These are phyloP conservation scores for Fusarium sp. DNA, from an alignment of 2,329 filamentous ascomycete species.

Conservation along the genomic window DNA sequence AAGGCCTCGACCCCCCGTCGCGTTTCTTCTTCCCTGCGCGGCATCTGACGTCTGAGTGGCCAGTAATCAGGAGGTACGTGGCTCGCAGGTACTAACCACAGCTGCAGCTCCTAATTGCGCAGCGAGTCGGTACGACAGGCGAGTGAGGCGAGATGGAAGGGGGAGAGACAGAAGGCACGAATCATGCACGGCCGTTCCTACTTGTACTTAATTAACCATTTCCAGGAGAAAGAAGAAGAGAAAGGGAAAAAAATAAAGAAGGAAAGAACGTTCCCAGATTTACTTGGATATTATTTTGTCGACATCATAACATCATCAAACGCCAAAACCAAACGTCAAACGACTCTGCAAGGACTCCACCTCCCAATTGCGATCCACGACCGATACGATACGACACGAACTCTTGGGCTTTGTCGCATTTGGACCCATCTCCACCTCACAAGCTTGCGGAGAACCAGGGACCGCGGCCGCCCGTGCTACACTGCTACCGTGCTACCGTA, in stretches of 20 bases:
- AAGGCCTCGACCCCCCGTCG: constrained; percentile 23
- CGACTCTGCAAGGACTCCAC: constrained; percentile 34
- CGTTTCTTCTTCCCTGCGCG: constrained; percentile 22
- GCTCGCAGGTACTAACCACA: constrained; percentile 16
- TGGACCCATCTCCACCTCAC: constrained; percentile 33
- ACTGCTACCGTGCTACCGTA: constrained; percentile 17
- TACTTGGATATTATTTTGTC: constrained; percentile 10
- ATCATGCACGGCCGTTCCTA: constrained; percentile 20
- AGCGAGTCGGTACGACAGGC: constrained; percentile 21
- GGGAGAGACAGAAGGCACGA: constrained; percentile 17
- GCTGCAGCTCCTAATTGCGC: constrained; percentile 18
- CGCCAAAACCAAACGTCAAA: constrained; percentile 14
- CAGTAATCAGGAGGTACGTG: constrained; percentile 22
- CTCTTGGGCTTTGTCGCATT: constrained; percentile 28
- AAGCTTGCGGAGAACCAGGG: constrained; percentile 43
- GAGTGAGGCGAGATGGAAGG: constrained; percentile 32
- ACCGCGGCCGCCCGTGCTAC: constrained; percentile 34
- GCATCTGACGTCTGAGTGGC: constrained; percentile 21
- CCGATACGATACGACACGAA: constrained; percentile 45
- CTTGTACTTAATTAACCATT: constrained; percentile 9
- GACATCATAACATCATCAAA: constrained; percentile 38
- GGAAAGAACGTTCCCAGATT: background rate
- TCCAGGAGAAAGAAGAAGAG: background rate
- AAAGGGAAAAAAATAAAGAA: background rate
- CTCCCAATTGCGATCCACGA: constrained; percentile 41